phyloP scores from a whole-genome alignment of 2,329 filamentous ascomycete species.

The Aspergillus sp. region DNA sequence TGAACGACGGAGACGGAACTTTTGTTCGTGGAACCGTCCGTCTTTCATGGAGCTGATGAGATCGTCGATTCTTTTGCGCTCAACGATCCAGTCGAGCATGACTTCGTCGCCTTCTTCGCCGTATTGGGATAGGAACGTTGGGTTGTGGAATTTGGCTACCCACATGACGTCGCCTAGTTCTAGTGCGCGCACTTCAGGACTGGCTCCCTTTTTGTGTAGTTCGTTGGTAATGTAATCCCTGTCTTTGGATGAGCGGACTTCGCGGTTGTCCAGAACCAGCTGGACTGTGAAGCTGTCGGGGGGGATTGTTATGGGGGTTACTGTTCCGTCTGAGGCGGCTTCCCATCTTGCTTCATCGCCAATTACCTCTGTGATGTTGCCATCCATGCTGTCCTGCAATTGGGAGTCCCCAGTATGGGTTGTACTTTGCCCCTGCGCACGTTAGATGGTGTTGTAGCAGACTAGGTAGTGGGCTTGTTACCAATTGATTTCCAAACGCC shows the following conservation, averaged over 20 bases:
- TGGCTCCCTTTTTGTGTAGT: conserved; percentile 65
- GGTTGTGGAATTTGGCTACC: conserved; percentile 71
- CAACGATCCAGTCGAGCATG: conserved; percentile 77
- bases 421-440: neutral
- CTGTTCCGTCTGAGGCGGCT: conserved; percentile 26
- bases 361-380: neutral
- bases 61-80: conserved; percentile 79
- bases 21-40: conserved; percentile 80
- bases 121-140: conserved; percentile 55
- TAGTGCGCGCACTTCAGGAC: conserved; percentile 66
- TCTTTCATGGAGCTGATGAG: conserved; percentile 79
- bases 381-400: neutral
- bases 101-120: conserved; percentile 65
- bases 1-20: conserved; percentile 72
- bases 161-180: conserved; percentile 76
- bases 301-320: conserved; percentile 63
- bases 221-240: conserved; percentile 76
- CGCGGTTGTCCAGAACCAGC: conserved; percentile 72
- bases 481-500: conserved; percentile 17
- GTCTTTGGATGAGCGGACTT: conserved; percentile 71
- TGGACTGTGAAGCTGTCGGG: conserved; percentile 71
- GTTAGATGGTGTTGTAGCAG: neutral
- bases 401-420: neutral
- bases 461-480: conserved; percentile 6
- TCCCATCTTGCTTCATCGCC: conserved; percentile 13